Evolutionary conservation across 306 rosid genomes (phyloP).

Genomic region (Begonia peltatifolia): DNA sequence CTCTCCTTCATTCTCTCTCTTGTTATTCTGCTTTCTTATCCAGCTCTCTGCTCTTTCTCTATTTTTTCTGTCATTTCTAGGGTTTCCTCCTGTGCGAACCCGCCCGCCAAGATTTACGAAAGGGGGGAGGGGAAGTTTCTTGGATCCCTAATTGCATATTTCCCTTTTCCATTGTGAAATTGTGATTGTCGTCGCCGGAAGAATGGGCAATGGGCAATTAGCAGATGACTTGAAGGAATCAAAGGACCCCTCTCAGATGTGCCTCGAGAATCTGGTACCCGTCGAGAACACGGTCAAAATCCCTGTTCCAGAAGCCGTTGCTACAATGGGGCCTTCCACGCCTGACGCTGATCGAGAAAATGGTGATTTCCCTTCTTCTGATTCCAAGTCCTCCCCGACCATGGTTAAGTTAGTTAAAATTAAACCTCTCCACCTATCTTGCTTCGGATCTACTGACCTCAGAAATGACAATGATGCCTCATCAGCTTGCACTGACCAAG

Average conservation of each 20-base stretch:
- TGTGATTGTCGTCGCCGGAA: no score
- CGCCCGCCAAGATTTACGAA: no score
- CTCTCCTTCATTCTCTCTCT: no score
- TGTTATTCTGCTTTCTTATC: no score
- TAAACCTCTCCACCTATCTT: constrained; percentile 14
- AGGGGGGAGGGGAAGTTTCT: no score
- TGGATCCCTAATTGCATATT: no score
- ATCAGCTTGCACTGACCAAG: constrained; percentile 5
- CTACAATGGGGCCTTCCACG: constrained; percentile 42
- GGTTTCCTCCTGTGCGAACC: no score
- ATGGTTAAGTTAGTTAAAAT: constrained; percentile 7
- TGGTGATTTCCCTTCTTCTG: constrained; percentile 29
- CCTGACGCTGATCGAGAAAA: constrained; percentile 44
- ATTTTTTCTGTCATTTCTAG: no score
- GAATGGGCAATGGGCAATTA: no score
- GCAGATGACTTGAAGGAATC: constrained; percentile 7
- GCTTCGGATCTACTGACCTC: constrained; percentile 8
- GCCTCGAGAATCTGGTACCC: constrained; percentile 8
- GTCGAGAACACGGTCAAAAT: constrained; percentile 12
- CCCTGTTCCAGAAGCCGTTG: constrained; percentile 8
- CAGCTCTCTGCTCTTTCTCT: no score
- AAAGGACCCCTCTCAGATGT: constrained; percentile 6
- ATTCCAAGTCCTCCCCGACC: constrained; percentile 26
- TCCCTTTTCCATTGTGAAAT: no score
- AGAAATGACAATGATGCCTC: constrained; percentile 5